A percentile compares a stretch with the other conserved stretches of the same genome.
These are phyloP conservation scores for Barnettozyma hawaiiensis DNA, from an alignment of 1,139 yeast genomes.

Conservation along the genomic window DNA sequence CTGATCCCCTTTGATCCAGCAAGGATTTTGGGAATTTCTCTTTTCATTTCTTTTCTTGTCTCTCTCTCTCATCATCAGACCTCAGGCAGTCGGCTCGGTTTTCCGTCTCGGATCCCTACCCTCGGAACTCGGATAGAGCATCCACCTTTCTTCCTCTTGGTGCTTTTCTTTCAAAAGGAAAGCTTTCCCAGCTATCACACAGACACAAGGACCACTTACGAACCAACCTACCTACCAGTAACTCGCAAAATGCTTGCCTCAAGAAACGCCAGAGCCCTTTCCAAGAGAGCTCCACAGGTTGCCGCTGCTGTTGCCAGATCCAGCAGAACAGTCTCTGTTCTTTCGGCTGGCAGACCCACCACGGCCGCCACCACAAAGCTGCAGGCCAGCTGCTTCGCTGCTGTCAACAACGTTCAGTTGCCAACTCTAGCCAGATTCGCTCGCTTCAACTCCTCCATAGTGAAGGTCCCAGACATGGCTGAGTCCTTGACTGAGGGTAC, in stretches of 20 bases:
- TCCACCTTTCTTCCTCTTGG: neutral
- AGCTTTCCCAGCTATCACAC: neutral
- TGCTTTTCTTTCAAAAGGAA: neutral
- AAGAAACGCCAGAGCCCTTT: slow-evolving; percentile 20
- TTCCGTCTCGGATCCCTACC: slow-evolving; percentile 1
- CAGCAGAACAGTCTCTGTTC: slow-evolving; percentile 13
- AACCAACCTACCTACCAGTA: neutral
- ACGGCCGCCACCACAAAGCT: neutral
- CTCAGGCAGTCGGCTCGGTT: neutral
- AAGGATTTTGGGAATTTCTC: neutral
- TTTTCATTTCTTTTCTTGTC: too few relatives aligned
- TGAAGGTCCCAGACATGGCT: slow-evolving; percentile 96
- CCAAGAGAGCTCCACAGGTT: slow-evolving; percentile 15
- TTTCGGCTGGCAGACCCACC: slow-evolving; percentile 7
- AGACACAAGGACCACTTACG: too few relatives aligned
- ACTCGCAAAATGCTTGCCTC: slow-evolving; percentile 20
- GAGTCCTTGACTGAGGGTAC: slow-evolving; percentile 98
- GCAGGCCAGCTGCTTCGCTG: slow-evolving; percentile 8
- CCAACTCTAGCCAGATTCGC: slow-evolving; percentile 12
- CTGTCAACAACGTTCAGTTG: slow-evolving; percentile 7
- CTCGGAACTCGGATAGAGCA: neutral
- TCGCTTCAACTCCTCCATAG: slow-evolving; percentile 32
- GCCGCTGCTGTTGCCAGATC: slow-evolving; percentile 15
- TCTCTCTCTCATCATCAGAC: too few relatives aligned
- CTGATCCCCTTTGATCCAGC: too few relatives aligned